Evolutionary conservation across 257 asterid genomes (phyloP), one percentile per base, ranked within the genome.

Genomic region (Penstemon newberryi): DNA sequence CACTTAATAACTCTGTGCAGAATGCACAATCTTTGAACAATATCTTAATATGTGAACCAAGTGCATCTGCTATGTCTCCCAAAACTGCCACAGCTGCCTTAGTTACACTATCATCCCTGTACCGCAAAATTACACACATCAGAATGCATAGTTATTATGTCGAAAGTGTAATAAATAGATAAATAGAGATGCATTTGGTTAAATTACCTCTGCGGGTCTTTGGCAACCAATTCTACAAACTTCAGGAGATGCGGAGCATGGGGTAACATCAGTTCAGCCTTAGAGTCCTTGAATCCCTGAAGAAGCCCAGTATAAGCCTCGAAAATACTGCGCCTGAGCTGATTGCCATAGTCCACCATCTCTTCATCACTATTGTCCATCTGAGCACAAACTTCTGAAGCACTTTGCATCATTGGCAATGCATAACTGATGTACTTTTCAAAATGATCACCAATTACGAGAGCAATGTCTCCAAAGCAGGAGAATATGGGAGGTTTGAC

Each of bases 21-120:
- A 68, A 81, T 4, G 74, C 8, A 13, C 84, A 73, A 64, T 92
- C 89, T 65, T 82, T 80, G 73, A 83, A 83, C 72, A 92, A 53
- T 61, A 58, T 51, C 81, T 82, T 86, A 61, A 81, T 70, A 70
- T 85, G 83, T 39, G 95, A 68, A 65, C 98, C 96, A 44, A 92
- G 87, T 11, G 96, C 84, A 79, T 92, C 98, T 25, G 96, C 96
- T 55, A 87, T 58, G 74, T 91, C 98, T 11, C 98, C 98, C 83
- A 87, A 61, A 59, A 86, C 98, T 6, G 90, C 96, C 50, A 87
- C 92, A 11, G 94, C 88, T 47, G 96, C 95, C 80, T 87, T 89
- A 4, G 92, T 89, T 12, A 89, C 95, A 57, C 72, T 81, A 53
- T 80, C 94, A 47, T 91, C 96, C 85, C 98, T 91, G 70, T 69